Evolutionary conservation across 331 rosid genomes (phyloP), one percentile per base, ranked within the genome.

Genomic region (Acacia concinna): DNA sequence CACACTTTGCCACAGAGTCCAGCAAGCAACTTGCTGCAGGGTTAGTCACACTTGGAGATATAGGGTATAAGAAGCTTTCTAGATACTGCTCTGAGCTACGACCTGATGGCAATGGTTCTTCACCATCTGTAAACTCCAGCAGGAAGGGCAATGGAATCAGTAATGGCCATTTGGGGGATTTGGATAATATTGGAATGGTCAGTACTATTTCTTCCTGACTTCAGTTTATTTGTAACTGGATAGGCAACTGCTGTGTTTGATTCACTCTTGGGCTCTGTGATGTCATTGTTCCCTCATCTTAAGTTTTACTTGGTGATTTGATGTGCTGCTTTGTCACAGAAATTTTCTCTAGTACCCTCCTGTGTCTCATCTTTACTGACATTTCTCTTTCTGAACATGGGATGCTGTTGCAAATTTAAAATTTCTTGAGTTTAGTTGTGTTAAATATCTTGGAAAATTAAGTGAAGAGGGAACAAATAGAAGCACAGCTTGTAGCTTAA

Each of bases 11-110:
- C 49, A 96, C 91, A 84, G 95, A 96, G 65, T 93, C 99, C 40
- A 96, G 99, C 90, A 93, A 93, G 88, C 97, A 93, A 78, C 91
- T 96, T 79, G 99, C 99, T 73, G 82, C 85, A 9, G 98, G 99
- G 28, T 89, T 96, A 76, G 93, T 87, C 74, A 88, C 92, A 72
- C 88, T 96, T 20, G 99, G 99, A 43, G 99, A 96, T 87, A 89
- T 89, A 91, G 97, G 98, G 71, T 90, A 91, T 85, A 91, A 91
- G 90, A 96, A 90, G 91, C 86, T 96, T 68, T 93, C 97, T 52
- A 87, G 79, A 77, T 96, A 93, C 83, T 96, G 86, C 91, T 84
- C 99, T 3, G 97, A 91, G 74, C 90, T 89, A 75, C 78, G 81
- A 69, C 93, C 97, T 32, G 99, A 96, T 44, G 77, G 32, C 84